Base-by-base conservation (phyloP, 2,329 filamentous ascomycete species). In the Fulvia fulva region DNA sequence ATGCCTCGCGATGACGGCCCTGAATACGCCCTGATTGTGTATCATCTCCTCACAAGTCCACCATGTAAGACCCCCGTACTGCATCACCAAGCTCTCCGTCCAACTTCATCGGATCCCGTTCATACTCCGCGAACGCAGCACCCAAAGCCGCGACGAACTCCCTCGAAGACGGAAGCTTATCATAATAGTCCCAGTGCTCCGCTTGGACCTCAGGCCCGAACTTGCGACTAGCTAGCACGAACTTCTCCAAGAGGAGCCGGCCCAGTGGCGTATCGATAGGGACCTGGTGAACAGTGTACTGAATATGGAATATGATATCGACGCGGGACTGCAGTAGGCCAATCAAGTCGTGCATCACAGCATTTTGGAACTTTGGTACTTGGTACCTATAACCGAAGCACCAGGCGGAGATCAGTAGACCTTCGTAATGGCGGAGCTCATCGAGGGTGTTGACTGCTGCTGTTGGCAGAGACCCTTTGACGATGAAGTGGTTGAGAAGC, bases 71-170 rank as follows among this genome's bases (percentile, higher is more conserved):
- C 30, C 9, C 30, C 30, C 30, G 78, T 1, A 94, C 76, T 0
- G 89, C 89, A 67, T 97, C 92, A 57, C 83, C 78, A 51, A 97
- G 78, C 5, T 92, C 94, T 3, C 86, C 84, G 1, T 88, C 88
- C 0, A 99, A 78, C 3, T 89, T 90, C 11, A 93, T 80, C 1
- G 94, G 94, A 9, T 9, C 30, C 30, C 30, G 11, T 14, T 34
- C 30, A 14, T 34, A 9, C 52, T 25, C 53, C 26, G 26, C 57
- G 19, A 43, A 43, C 22, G 41, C 49, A 37, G 47, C 16, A 51
- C 57, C 30, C 5, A 9, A 22, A 43, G 30, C 34, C 22, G 11
- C 3, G 16, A 34, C 9, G 16, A 34, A 34, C 2, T 34, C 30
- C 16, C 30, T 34, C 30, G 30, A 34, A 9, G 30, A 34, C 30